Evolutionary conservation across 176 grass and related monocot genomes (phyloP), one percentile per base, ranked within the genome.

Genomic region (Hyparrhenia diplandra): DNA sequence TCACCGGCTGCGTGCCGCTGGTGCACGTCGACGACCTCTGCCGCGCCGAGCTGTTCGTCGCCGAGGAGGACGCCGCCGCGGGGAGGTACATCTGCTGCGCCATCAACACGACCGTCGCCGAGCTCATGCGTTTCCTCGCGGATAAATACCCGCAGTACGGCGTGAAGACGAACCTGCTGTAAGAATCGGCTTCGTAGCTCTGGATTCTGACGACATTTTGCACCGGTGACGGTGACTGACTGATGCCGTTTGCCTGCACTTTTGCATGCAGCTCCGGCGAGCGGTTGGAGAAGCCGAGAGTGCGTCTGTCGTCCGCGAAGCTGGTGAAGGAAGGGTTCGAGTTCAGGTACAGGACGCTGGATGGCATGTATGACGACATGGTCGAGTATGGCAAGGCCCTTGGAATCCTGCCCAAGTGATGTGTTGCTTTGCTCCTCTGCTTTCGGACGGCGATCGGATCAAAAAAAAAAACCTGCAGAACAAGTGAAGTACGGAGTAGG

Each of bases 61-160:
- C 87, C 5, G 94, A 94, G 80, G 75, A 60, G 13, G 82, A 16
- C 2, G n/a, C 65, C 1, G 81, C 91, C 13, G 70, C 67, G 0
- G 91, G 87, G 16, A 64, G 94, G 59, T 94, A 94, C 64, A 82
- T 97, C 75, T 91, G 91, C 62, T 89, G 94, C 62, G 17, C 78
- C 18, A 29, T 89, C 40, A 91, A 89, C 83, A 82, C 91, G 2
- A 90, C 60, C 30, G 6, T 77, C 73, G 3, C 64, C 1, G 75
- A 88, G 64, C 80, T 97, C 4, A 79, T 87, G 8, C 40, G 70
- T 2, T 93, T 94, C 71, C 75, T 94, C 34, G 24, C 41, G 0
- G 21, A 43, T 14, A 92, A 81, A 61, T 91, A 91, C 82, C 91
- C 89, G 36, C 84, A 82, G 36, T 91, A 97, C 77, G 69, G 51